Base-by-base conservation (phyloP, 768 basidiomycete species). In the Tephrocybe sp. region DNA sequence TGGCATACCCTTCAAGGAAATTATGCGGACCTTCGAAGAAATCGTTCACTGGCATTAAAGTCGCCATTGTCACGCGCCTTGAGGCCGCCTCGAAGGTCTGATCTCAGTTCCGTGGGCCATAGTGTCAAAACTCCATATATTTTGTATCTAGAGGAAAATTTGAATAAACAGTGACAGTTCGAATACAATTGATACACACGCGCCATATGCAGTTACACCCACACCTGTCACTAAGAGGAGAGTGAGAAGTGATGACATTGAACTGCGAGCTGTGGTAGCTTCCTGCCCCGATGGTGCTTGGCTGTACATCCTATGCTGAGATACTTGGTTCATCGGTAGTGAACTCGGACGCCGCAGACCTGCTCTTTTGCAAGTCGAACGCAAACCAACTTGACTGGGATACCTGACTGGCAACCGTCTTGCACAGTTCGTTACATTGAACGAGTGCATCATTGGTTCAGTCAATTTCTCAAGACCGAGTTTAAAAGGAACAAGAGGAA, bases 81-180 rank as follows among this genome's bases (percentile, higher is more conserved):
- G 38, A 90, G 72, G 2, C 83, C 88, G 2, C 74, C 76, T 5
- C 85, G 82, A 31, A 90, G 72, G 65, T 89, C 85, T 26, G 68
- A 63, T 4, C 85, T 78, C 2, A 90, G 65, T 56, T 83, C 79
- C 10, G 63, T 61, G 1, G 88, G 88, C 87, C 86, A 90, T 53
- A 83, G 72, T 0, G 80, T 82, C 65, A 86, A 69, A 10, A 74
- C 71, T 6, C 66, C 65, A 60, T 82, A 85, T 39, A 83, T 69
- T n/a, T 79, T 72, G 57, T 79, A 81, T 20, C 83, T 84, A 39
- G 5, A 16, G 7, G 1, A 14, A 1, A n/a, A 11, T 0, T 23
- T 17, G 23, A 39, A 3, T 12, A 39, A 4, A 23, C 5, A 32
- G 20, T n/a, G 10, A 41, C 13, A 41, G 39, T 19, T 63, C 61